Conservation (phyloP, 305 asterid species). For the Fraxinus paxiana region DNA sequence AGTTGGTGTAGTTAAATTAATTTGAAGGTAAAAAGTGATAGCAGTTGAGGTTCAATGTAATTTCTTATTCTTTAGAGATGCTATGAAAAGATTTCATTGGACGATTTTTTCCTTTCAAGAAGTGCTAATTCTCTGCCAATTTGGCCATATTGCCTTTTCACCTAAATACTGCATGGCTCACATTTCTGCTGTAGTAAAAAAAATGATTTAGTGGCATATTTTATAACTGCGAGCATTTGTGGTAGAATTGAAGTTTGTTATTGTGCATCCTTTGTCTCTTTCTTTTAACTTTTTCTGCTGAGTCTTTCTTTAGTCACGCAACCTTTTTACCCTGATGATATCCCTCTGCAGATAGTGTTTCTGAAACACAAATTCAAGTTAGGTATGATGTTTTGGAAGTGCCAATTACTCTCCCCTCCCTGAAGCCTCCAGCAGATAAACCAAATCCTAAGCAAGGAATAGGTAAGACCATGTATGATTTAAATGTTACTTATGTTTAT, state of each 20-base stretch:
- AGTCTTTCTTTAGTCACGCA: neutral
- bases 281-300: neutral
- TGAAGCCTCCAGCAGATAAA: slow-evolving; percentile 85
- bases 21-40: neutral
- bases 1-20: neutral
- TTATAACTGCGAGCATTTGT: neutral
- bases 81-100: neutral
- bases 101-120: neutral
- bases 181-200: neutral
- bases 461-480: slow-evolving; percentile 43
- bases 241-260: neutral
- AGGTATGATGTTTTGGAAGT: slow-evolving; percentile 80
- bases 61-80: neutral
- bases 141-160: neutral
- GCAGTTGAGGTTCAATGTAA: neutral
- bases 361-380: slow-evolving; percentile 62
- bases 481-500: slow-evolving; percentile 7
- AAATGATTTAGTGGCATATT: neutral
- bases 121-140: neutral
- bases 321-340: slow-evolving; percentile 2
- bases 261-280: neutral
- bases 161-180: neutral
- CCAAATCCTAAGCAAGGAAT: slow-evolving; percentile 98
- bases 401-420: slow-evolving; percentile 78
- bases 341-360: slow-evolving; percentile 46